phyloP scores from a whole-genome alignment of 192 early-diverging fungal species.

The Dispira simplex region DNA sequence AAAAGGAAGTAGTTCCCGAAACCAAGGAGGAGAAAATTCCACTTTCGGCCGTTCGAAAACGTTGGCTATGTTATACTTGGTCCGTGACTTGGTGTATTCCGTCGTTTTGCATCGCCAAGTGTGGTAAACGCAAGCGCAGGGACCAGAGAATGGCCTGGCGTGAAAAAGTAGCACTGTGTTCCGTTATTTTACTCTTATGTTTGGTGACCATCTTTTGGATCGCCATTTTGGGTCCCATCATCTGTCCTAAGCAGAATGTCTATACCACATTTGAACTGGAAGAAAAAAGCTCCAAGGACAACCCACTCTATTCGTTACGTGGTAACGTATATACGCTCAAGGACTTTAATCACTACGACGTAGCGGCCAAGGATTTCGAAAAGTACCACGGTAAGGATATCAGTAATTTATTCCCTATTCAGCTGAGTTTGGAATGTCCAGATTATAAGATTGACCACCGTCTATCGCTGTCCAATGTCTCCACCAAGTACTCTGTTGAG shows the following conservation, averaged over 20 bases:
- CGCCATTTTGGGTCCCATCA: slow-evolving; percentile 49
- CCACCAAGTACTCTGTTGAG: slow-evolving; percentile 35
- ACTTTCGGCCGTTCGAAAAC: slow-evolving; percentile 35
- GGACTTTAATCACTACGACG: slow-evolving; percentile 32
- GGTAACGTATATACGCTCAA: slow-evolving; percentile 73
- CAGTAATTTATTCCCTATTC: slow-evolving; percentile 51
- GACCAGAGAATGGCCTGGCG: slow-evolving; percentile 91
- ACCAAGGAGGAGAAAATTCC: slow-evolving; percentile 34
- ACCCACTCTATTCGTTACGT: slow-evolving; percentile 53
- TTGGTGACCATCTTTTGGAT: slow-evolving; percentile 75
- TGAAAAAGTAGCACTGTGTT: slow-evolving; percentile 87
- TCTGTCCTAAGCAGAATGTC: slow-evolving; percentile 60
- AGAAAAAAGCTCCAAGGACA: slow-evolving; percentile 29
- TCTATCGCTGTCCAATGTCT: slow-evolving; percentile 31
- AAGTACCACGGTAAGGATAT: slow-evolving; percentile 52
- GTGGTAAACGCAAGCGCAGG: slow-evolving; percentile 62
- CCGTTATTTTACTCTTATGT: slow-evolving; percentile 68
- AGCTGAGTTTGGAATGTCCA: slow-evolving; percentile 37
- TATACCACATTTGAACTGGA: slow-evolving; percentile 52
- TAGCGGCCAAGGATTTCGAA: slow-evolving; percentile 28
- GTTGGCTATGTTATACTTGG: slow-evolving; percentile 81
- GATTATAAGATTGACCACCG: slow-evolving; percentile 34
- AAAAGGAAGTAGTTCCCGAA: slow-evolving; percentile 14
- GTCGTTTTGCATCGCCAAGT: slow-evolving; percentile 36
- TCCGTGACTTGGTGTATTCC: slow-evolving; percentile 57